phyloP scores from a whole-genome alignment of 768 basidiomycete genomes.

The Russula compacta region DNA sequence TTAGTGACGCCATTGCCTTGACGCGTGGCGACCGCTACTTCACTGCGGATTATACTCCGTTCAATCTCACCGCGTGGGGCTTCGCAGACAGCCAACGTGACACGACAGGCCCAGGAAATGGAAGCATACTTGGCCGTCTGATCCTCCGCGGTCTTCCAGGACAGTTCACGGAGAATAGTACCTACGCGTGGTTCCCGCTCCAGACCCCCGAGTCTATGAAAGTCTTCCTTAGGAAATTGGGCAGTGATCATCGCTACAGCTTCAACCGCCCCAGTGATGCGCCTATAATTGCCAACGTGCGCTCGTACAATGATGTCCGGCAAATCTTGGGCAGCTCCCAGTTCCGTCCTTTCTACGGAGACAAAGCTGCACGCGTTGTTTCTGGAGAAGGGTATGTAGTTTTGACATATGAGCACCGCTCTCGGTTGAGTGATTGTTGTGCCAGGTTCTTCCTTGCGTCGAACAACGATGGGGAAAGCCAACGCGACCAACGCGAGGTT shows the following conservation, averaged over 20 bases:
- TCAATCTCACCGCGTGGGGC: slow-evolving; percentile 77
- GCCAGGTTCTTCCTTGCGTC: slow-evolving; percentile 58
- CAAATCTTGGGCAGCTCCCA: slow-evolving; percentile 41
- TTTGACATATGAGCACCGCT: background rate
- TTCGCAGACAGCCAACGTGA: slow-evolving; percentile 77
- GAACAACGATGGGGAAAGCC: slow-evolving; percentile 29
- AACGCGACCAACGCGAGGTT: slow-evolving; percentile 42
- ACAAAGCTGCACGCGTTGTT: slow-evolving; percentile 44
- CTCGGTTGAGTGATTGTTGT: background rate
- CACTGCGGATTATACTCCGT: slow-evolving; percentile 74
- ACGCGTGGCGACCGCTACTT: slow-evolving; percentile 80
- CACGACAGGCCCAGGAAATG: slow-evolving; percentile 60
- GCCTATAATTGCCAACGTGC: slow-evolving; percentile 27
- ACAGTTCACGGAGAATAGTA: slow-evolving; percentile 57
- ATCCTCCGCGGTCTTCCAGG: slow-evolving; percentile 66
- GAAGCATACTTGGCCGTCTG: slow-evolving; percentile 65
- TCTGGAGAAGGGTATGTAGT: slow-evolving; percentile 48
- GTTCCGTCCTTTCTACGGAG: slow-evolving; percentile 43
- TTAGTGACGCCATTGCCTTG: slow-evolving; percentile 78
- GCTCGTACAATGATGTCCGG: slow-evolving; percentile 42
- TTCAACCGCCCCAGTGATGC: slow-evolving; percentile 38
- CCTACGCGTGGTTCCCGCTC: slow-evolving; percentile 84
- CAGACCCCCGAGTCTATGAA: slow-evolving; percentile 71
- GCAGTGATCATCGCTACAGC: slow-evolving; percentile 46
- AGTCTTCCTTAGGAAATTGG: slow-evolving; percentile 45